A percentile compares a stretch with the other conserved stretches of the same genome.
Evolutionary conservation across 352 stramenopile species (phyloP).

Genomic region (Pythium volutum): DNA sequence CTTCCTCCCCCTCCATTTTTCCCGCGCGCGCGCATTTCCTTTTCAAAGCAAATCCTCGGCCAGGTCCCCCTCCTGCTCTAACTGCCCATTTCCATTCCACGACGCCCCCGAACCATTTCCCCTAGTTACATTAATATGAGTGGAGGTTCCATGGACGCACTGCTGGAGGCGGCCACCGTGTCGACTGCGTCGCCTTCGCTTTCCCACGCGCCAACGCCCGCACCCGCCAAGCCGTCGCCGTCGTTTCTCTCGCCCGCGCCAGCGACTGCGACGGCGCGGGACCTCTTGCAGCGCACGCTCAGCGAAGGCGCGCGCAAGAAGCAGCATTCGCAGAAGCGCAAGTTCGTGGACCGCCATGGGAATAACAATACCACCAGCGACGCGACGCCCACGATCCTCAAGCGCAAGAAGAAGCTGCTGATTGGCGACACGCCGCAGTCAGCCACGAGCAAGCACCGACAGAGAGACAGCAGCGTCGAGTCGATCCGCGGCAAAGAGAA

Average conservation of each 20-base stretch:
- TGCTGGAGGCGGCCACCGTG: neutral
- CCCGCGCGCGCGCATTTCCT: constrained; percentile 18
- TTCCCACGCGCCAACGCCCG: neutral
- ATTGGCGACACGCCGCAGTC: constrained; percentile 9
- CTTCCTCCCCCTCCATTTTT: too few species aligned
- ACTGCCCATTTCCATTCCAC: too few species aligned
- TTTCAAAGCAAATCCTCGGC: neutral
- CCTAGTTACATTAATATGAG: neutral
- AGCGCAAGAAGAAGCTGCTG: constrained; percentile 20
- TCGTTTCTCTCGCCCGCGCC: constrained; percentile 24
- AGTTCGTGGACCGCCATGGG: constrained; percentile 16
- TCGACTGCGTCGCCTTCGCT: neutral
- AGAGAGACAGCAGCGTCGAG: neutral
- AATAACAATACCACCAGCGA: too few species aligned
- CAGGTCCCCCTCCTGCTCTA: neutral
- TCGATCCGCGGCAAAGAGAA: constrained; percentile 5
- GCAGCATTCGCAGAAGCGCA: constrained; percentile 21
- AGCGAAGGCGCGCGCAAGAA: constrained; percentile 28
- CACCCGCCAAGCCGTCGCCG: neutral
- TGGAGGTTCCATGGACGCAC: neutral
- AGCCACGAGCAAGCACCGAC: neutral
- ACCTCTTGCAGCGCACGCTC: constrained; percentile 27
- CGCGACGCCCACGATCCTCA: constrained; percentile 11
- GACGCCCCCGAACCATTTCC: neutral
- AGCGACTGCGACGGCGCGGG: neutral